phyloP scores from a whole-genome alignment of 257 asterid genomes.

The Nyctanthes arbortristis region DNA sequence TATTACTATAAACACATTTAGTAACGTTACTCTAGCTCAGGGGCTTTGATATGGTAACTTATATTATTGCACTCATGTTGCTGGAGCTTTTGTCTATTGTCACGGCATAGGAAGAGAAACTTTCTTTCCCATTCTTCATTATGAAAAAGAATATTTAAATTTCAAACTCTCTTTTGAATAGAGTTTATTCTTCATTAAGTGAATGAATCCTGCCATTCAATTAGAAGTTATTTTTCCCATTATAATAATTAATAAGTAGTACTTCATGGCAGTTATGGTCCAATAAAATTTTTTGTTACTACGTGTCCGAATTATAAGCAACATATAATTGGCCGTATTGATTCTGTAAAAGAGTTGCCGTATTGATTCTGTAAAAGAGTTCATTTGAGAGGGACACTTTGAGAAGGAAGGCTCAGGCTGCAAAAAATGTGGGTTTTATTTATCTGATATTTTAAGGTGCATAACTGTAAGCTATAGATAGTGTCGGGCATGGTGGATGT shows the following conservation, averaged over 20 bases:
- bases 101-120: no score
- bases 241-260: no score
- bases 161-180: not conserved
- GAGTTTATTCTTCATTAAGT: not conserved
- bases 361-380: no score
- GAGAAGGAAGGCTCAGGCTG: not conserved
- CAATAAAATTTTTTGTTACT: no score
- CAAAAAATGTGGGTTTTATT: not conserved
- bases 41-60: not conserved
- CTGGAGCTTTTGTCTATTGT: not conserved
- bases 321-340: no score
- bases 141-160: not conserved
- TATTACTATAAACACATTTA: not conserved
- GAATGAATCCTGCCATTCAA: not conserved
- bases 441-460: not conserved
- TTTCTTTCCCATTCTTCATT: not conserved
- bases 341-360: no score
- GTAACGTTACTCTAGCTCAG: not conserved
- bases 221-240: no score
- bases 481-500: not conserved
- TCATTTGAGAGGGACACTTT: no score
- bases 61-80: not conserved
- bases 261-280: no score
- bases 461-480: not conserved
- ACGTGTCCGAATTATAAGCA: no score